These are phyloP conservation scores for Phytomonas francai DNA, from an alignment of 208 protist genomes.

Conservation along the genomic window DNA sequence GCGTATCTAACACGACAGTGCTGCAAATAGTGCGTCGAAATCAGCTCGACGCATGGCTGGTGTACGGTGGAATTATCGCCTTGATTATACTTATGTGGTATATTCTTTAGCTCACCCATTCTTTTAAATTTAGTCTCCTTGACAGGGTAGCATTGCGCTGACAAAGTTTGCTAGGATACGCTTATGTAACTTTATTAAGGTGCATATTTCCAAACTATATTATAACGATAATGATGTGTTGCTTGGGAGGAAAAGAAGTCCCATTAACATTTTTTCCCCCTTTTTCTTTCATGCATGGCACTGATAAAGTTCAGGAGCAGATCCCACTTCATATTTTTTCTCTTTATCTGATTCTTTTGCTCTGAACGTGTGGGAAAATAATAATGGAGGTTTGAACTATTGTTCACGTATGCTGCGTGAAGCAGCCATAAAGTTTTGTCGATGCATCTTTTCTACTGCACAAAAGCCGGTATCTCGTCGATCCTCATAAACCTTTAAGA, in stretches of 20 bases:
- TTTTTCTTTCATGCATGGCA: slow-evolving; percentile 4
- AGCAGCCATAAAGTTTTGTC: too few species aligned
- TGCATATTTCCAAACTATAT: background rate
- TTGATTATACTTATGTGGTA: slow-evolving; percentile 69
- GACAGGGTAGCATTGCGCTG: background rate
- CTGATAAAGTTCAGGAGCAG: too few species aligned
- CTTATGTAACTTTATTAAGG: background rate
- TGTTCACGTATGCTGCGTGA: too few species aligned
- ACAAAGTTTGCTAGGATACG: background rate
- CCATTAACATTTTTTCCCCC: slow-evolving; percentile 3
- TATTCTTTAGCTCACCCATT: slow-evolving; percentile 13
- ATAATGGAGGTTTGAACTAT: too few species aligned
- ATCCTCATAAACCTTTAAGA: too few species aligned
- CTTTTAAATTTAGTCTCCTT: slow-evolving; percentile 5
- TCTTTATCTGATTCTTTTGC: background rate
- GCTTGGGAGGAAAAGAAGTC: too few species aligned
- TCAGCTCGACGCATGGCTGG: slow-evolving; percentile 70
- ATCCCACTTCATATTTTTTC: background rate
- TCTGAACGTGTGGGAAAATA: background rate
- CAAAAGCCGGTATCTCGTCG: too few species aligned
- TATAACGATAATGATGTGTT: background rate
- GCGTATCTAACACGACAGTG: slow-evolving; percentile 71
- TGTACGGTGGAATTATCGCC: slow-evolving; percentile 55
- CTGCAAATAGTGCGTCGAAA: slow-evolving; percentile 76
- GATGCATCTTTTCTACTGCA: too few species aligned